These are phyloP conservation scores for Globisporangium barbulae DNA, from an alignment of 352 stramenopile genomes.

Conservation along the genomic window DNA sequence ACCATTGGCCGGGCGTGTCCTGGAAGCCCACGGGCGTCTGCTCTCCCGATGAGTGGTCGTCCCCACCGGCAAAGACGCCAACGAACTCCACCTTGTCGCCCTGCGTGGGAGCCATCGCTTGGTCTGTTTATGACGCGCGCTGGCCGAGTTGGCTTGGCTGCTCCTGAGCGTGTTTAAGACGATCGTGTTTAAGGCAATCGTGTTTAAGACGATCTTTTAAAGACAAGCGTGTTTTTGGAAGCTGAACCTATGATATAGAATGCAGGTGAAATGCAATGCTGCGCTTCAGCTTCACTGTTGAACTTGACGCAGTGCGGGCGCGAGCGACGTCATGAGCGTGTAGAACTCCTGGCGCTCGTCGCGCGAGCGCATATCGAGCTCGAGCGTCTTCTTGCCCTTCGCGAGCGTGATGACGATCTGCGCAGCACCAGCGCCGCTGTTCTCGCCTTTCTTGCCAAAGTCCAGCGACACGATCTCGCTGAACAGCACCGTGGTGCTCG, in stretches of 20 bases:
- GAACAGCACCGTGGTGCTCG: constrained; percentile 23
- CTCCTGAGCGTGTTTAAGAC: background rate
- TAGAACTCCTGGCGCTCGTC: constrained; percentile 33
- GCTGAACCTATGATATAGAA: constrained; percentile 12
- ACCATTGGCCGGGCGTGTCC: constrained; percentile 45
- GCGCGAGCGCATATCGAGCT: constrained; percentile 44
- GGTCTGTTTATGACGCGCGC: constrained; percentile 1
- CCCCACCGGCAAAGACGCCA: constrained; percentile 29
- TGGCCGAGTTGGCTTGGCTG: background rate
- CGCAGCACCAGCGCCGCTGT: background rate
- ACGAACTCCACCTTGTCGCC: constrained; percentile 23
- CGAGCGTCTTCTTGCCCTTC: constrained; percentile 27
- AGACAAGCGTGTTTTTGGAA: background rate
- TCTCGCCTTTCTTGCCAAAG: constrained; percentile 17
- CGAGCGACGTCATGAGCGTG: constrained; percentile 12
- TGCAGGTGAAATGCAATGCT: background rate
- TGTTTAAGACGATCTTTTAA: constrained; percentile 5
- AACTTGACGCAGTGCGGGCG: constrained; percentile 19
- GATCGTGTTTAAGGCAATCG: background rate
- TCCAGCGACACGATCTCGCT: constrained; percentile 40
- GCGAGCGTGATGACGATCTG: constrained; percentile 18
- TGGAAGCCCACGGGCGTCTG: constrained; percentile 64
- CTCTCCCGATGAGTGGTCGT: constrained; percentile 33
- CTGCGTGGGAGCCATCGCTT: constrained; percentile 1
- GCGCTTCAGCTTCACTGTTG: background rate